Evolutionary conservation across 352 stramenopile genomes (phyloP), one percentile per base, ranked within the genome.

Genomic region (Aphanomyces cochlioides): DNA sequence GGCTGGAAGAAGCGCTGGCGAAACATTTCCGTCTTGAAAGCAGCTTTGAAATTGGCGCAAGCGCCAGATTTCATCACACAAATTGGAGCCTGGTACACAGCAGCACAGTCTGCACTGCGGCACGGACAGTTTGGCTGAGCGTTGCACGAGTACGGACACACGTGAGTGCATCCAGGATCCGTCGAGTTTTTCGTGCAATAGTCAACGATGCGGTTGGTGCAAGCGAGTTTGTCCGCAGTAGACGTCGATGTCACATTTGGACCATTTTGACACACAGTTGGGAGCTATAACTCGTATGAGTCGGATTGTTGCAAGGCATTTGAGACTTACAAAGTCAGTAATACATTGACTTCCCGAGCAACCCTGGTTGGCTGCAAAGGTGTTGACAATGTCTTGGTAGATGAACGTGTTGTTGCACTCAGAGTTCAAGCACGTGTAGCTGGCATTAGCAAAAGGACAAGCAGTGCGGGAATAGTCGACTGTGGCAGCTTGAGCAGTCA

Each of bases 81-180:
- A 8, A 68, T 10, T 15, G 60, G 60, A 12, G 60, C 60, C 38
- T 64, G 4, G 34, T 63, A n/a, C 7, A 68, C 60, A 19, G 60
- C 47, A 10, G n/a, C 43, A 21, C 60, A 68, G n/a, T 38, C 60
- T 17, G 15, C 43, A 10, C 7, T 64, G 10, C 28, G 15, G 41
- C 60, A 68, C n/a, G 60, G 60, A n/a, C 60, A 68, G 47, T 68
- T n/a, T 28, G n/a, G 5, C 17, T 68, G 60, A 8, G 12, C 17
- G 21, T 57, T 68, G 60, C 60, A 68, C n/a, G 38, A 50, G 60
- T 68, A 68, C 8, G 60, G 60, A 63, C 60, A 68, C n/a, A 39
- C 10, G 3, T 57, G 19, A 17, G 12, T 10, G 40, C 60, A 68
- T 13, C 60, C 60, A 1, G 15, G 40, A 41, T 68, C 60, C 4